Conservation (phyloP, 2,329 filamentous ascomycete species). For the Calonectria pauciramosa region DNA sequence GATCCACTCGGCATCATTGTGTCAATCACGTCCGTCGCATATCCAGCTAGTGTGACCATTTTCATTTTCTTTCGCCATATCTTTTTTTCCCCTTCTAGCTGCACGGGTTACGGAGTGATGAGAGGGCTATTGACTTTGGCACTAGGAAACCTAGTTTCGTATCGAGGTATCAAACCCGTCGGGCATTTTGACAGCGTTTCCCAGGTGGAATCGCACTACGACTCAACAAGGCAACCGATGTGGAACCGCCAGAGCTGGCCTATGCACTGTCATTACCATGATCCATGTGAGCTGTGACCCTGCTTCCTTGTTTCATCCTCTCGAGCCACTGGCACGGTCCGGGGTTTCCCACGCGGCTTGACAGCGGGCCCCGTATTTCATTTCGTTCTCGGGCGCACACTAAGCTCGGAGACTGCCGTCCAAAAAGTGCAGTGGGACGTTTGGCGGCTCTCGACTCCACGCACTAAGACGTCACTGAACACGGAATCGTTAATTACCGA, state of each 20-base stretch:
- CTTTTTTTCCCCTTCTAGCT: not conserved
- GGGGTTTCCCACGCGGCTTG: not conserved
- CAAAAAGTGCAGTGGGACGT: not conserved
- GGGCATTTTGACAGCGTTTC: not conserved
- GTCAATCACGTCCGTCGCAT: not conserved
- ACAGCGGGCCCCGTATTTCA: not conserved
- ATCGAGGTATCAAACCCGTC: not conserved
- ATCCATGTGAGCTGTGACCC: not conserved
- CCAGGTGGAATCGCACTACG: not conserved
- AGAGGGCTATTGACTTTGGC: not conserved
- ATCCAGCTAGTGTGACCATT: not conserved
- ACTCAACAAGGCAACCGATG: not conserved
- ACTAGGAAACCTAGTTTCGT: constrained; percentile 1
- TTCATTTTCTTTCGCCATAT: not conserved
- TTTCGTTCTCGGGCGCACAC: constrained; percentile 6
- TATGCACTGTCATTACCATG: constrained; percentile 1
- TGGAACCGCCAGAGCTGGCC: not conserved
- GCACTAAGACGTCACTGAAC: not conserved
- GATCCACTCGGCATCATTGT: not conserved
- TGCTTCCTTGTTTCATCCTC: not conserved
- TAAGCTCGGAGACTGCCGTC: not conserved
- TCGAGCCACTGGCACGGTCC: not conserved
- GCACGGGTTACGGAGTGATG: not conserved
- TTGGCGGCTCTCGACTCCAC: not conserved
- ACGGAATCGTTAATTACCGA: not conserved